Conservation (phyloP, 176 grass and related monocot species). For the Oryza coarctata region DNA sequence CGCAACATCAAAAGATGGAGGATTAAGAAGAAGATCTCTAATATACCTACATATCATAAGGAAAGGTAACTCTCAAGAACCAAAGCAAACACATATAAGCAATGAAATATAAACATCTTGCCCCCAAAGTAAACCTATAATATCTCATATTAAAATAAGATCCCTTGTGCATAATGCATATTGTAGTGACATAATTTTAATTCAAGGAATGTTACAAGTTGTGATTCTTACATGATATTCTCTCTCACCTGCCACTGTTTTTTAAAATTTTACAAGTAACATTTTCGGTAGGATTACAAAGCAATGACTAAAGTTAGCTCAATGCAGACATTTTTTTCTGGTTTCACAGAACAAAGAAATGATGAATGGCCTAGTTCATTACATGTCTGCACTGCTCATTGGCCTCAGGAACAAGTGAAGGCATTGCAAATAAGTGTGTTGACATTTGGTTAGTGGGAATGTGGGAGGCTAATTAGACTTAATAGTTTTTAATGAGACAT, state of each 20-base stretch:
- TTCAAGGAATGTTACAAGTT: background rate
- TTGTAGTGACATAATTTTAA: constrained; percentile 17
- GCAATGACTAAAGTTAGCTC: background rate
- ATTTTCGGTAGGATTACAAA: constrained; percentile 5
- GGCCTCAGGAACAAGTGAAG: background rate
- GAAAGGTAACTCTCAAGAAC: constrained; percentile 1
- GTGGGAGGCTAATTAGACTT: no score
- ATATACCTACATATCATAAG: constrained; percentile 61
- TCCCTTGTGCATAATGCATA: constrained; percentile 3
- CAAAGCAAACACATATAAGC: constrained; percentile 1
- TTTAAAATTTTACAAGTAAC: background rate
- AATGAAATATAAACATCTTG: constrained; percentile 17
- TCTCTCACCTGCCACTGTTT: background rate
- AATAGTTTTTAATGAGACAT: no score
- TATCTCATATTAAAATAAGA: constrained; percentile 6
- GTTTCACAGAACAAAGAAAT: background rate
- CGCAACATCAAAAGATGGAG: constrained; percentile 75
- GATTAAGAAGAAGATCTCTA: constrained; percentile 96
- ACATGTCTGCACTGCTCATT: background rate
- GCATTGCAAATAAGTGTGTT: no score
- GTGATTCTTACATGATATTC: background rate
- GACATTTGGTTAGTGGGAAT: no score
- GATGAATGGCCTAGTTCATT: background rate
- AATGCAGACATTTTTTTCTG: constrained; percentile 1
- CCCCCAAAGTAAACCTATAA: background rate